A percentile compares a stretch with the other conserved stretches of the same genome.
phyloP scores from a whole-genome alignment of 352 stramenopile genomes.

The Peronosclerospora sorghi region DNA sequence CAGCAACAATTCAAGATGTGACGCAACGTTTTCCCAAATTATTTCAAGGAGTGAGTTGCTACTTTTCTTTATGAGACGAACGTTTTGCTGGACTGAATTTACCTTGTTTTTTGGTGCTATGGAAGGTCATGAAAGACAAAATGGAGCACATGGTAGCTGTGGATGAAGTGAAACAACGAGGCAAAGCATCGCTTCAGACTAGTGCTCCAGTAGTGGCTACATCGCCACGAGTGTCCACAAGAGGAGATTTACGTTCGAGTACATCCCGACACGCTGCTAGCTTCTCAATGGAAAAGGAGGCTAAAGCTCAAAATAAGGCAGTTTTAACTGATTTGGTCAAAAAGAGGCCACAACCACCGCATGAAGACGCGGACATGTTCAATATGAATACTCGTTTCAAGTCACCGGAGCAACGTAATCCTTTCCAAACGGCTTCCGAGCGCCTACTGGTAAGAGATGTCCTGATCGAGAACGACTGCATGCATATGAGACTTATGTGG shows the following conservation, averaged over 20 bases:
- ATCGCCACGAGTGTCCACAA: no score
- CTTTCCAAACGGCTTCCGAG: constrained; percentile 63
- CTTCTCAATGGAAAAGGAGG: constrained; percentile 4
- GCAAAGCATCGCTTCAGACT: not conserved
- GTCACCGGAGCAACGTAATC: constrained; percentile 22
- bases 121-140: constrained; percentile 8
- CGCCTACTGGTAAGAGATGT: constrained; percentile 37
- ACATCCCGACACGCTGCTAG: constrained; percentile 5
- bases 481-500: not conserved
- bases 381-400: constrained; percentile 6
- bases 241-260: no score
- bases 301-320: constrained; percentile 6
- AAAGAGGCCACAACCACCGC: constrained; percentile 17
- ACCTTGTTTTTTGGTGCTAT: not conserved
- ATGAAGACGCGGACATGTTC: constrained; percentile 18
- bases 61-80: not conserved
- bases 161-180: not conserved
- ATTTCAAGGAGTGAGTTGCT: constrained; percentile 25
- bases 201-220: no score
- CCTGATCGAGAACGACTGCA: not conserved
- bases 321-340: constrained; percentile 29
- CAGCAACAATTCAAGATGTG: constrained; percentile 26
- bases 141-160: constrained; percentile 3
- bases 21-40: constrained; percentile 29
- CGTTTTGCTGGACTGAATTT: no score